phyloP scores from a whole-genome alignment of 495 filamentous ascomycete species.

The Glutinoglossum americanum region DNA sequence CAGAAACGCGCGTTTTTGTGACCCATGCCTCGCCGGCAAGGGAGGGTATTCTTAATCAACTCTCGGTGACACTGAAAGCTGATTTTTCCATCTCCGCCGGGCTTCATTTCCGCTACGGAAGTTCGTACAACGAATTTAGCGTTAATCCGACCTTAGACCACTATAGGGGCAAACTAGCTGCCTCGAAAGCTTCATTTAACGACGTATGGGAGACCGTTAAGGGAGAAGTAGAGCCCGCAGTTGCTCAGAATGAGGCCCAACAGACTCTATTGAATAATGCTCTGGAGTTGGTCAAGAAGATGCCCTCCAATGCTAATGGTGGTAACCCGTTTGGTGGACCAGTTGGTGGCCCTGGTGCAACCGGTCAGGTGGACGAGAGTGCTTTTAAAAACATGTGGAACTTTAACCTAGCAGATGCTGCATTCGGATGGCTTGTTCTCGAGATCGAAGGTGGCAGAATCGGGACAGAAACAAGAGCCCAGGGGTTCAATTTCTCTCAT shows the following conservation, averaged over 20 bases:
- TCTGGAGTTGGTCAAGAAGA: conserved; percentile 76
- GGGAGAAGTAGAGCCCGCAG: conserved; percentile 78
- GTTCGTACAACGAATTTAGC: conserved; percentile 98
- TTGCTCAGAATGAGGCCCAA: conserved; percentile 79
- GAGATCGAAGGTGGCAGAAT: conserved; percentile 89
- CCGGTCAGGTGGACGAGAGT: conserved; percentile 89
- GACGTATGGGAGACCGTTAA: conserved; percentile 99
- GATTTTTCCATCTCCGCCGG: conserved; percentile 97
- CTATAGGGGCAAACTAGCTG: conserved; percentile 98
- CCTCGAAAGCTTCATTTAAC: conserved; percentile 94
- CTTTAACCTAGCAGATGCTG: conserved; percentile 95
- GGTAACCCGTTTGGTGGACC: conserved; percentile 92
- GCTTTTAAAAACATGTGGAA: conserved; percentile 99
- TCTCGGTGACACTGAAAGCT: conserved; percentile 91
- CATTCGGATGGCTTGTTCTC: conserved; percentile 86
- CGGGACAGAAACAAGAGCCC: conserved; percentile 92
- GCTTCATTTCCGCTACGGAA: conserved; percentile 95
- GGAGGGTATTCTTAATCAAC: conserved; percentile 92
- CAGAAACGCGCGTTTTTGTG: conserved; percentile 93
- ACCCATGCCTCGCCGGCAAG: conserved; percentile 94
- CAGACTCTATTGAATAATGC: conserved; percentile 79
- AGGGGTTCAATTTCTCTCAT: conserved; percentile 98
- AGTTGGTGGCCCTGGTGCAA: conserved; percentile 38
- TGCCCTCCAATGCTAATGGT: conserved; percentile 84
- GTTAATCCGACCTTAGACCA: conserved; percentile 97